Evolutionary conservation across 2,329 filamentous ascomycete species (phyloP), one percentile per base, ranked within the genome.

Genomic region (Calonectria pauciramosa): DNA sequence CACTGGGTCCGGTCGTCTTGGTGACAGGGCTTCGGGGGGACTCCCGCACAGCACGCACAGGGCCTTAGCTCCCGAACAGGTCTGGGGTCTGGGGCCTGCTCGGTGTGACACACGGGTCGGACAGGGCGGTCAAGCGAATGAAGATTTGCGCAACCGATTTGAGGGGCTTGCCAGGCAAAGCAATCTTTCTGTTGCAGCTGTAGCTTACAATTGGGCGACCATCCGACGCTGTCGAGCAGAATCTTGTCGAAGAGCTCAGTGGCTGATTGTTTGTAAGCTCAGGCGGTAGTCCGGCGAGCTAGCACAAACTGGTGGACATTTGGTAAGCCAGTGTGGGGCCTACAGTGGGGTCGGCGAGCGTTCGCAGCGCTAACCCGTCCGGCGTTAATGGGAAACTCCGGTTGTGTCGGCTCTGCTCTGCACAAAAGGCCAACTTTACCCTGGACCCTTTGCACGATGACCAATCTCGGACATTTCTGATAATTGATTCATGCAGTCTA

Each of bases 161-260:
- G 8, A 32, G 68, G 47, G 34, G 32, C n/a, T n/a, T 44, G 26
- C 8, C n/a, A 26, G 59, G 30, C 38, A 32, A 65, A 65, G 60
- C 47, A 63, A 63, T 63, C 20, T 63, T 26, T 63, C 34, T 38
- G 23, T 36, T 4, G 36, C 34, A 26, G 23, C 23, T 41, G 56
- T 63, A 65, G 38, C 26, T 70, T 70, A 52, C 54, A 70, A 73
- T 73, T 73, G 67, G 71, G 71, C 71, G 71, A 70, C 51, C 49
- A 44, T 38, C 60, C 71, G 71, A n/a, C 34, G 52, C 56, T 44
- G 66, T 65, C 56, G 26, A 28, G 63, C 66, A 67, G 71, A 73
- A 73, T 56, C 67, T 52, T 70, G 63, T 70, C 65, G 71, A 73
- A 73, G 9, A 52, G 52, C 56, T 63, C 23, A 66, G 23, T 23